Conservation (phyloP, 495 filamentous ascomycete genomes). For the Penicilliopsis zonata region DNA sequence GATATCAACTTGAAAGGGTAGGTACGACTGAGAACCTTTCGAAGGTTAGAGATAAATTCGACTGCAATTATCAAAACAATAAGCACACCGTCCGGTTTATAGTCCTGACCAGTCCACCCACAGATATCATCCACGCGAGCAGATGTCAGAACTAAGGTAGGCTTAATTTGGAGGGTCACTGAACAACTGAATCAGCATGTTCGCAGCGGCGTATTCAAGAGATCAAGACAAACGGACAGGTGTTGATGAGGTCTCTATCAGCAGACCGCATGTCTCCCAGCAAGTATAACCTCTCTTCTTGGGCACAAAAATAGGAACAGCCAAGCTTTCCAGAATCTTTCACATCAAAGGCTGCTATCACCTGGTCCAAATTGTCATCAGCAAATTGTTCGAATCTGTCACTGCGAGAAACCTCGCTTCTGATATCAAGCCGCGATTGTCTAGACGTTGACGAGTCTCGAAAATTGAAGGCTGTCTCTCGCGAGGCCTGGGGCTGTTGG, state of each 20-base stretch:
- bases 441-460: constrained; percentile 3
- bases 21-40: constrained; percentile 26
- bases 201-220: neutral
- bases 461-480: neutral
- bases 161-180: constrained; percentile 66
- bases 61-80: too few relatives aligned
- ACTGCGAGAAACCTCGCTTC: constrained; percentile 4
- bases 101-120: constrained; percentile 11
- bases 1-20: constrained; percentile 61
- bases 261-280: constrained; percentile 71
- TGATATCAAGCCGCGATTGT: constrained; percentile 5
- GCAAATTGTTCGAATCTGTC: constrained; percentile 2
- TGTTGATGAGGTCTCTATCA: constrained; percentile 58
- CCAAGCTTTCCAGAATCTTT: constrained; percentile 61
- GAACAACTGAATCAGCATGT: constrained; percentile 9
- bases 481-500: too few relatives aligned
- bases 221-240: constrained; percentile 28
- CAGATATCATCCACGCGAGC: constrained; percentile 50
- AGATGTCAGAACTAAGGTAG: constrained; percentile 68
- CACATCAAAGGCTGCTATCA: constrained; percentile 78
- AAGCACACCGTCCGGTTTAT: constrained; percentile 14
- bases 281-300: constrained; percentile 63
- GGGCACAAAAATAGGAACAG: constrained; percentile 74
- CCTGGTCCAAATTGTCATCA: constrained; percentile 54
- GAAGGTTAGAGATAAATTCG: neutral